Evolutionary conservation across 2,329 filamentous ascomycete genomes (phyloP).

Genomic region (Ascosphaera pollenicola): DNA sequence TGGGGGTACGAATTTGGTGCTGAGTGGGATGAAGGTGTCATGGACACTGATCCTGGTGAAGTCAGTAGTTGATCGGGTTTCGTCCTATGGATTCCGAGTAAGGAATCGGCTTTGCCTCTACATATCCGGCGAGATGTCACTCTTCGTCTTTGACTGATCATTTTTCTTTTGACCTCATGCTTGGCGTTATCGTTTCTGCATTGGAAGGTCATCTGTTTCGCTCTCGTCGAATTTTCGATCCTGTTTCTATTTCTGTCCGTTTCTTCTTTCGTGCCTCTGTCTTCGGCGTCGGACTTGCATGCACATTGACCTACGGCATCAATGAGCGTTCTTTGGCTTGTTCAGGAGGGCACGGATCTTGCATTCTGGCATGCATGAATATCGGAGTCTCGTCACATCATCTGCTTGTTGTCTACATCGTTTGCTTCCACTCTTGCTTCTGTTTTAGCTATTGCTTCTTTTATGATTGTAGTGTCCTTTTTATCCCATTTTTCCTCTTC

Average conservation of each 20-base stretch:
- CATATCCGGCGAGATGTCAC: not conserved
- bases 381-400: not conserved
- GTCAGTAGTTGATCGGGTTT: constrained; percentile 15
- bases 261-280: too few relatives aligned
- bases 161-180: not conserved
- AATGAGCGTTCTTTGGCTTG: not conserved
- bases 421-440: not conserved
- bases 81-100: too few relatives aligned
- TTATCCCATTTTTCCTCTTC: too few relatives aligned
- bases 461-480: not conserved
- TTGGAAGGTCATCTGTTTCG: not conserved
- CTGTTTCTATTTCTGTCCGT: not conserved
- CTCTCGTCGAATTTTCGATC: not conserved
- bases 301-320: not conserved
- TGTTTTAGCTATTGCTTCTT: not conserved
- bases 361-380: not conserved
- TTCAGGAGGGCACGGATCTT: not conserved
- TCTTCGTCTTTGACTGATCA: not conserved
- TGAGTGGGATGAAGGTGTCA: constrained; percentile 18
- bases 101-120: too few relatives aligned
- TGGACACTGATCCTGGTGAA: constrained; percentile 22
- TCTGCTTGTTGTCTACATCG: not conserved
- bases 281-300: not conserved
- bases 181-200: not conserved
- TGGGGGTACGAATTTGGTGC: constrained; percentile 9